These are phyloP conservation scores for Tetrapisispora taiwanensis DNA, from an alignment of 805 yeast genomes.

Conservation along the genomic window DNA sequence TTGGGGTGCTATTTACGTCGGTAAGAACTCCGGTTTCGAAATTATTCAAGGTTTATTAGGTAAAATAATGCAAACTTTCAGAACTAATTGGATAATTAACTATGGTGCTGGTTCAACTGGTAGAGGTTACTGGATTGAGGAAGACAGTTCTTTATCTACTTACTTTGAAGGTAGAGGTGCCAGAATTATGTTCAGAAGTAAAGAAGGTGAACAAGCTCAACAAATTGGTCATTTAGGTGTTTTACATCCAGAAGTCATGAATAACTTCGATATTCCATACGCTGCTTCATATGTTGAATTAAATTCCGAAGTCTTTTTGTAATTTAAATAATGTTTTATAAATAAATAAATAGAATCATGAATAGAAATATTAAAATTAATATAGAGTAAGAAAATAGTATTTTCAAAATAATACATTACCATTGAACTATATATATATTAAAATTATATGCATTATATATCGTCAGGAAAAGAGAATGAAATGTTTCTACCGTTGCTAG, in stretches of 20 bases:
- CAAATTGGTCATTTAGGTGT: conserved; percentile 84
- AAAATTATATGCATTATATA: conserved; percentile 8
- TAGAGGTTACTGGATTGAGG: conserved; percentile 84
- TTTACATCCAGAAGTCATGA: conserved; percentile 88
- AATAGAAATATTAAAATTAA: not conserved
- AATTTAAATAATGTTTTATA: conserved; percentile 10
- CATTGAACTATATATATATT: not conserved
- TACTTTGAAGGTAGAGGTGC: conserved; percentile 99
- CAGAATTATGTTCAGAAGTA: conserved; percentile 60
- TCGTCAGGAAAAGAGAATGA: conserved; percentile 26
- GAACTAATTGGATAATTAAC: conserved; percentile 71
- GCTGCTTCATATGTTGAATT: conserved; percentile 90
- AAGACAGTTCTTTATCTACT: conserved; percentile 54
- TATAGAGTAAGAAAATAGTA: not conserved
- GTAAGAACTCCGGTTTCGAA: conserved; percentile 93
- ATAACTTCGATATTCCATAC: conserved; percentile 77
- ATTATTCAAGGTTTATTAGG: conserved; percentile 88
- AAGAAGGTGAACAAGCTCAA: conserved; percentile 44
- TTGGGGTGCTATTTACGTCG: conserved; percentile 91
- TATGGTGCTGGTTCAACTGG: conserved; percentile 34
- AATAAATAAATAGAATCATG: conserved; percentile 2
- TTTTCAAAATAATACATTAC: not conserved
- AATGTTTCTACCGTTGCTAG: conserved; percentile 8
- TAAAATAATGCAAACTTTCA: conserved; percentile 90
- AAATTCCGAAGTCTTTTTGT: conserved; percentile 79